Evolutionary conservation across 352 stramenopile species (phyloP), one percentile per base, ranked within the genome.

Genomic region (Globisporangium uncinulatum): DNA sequence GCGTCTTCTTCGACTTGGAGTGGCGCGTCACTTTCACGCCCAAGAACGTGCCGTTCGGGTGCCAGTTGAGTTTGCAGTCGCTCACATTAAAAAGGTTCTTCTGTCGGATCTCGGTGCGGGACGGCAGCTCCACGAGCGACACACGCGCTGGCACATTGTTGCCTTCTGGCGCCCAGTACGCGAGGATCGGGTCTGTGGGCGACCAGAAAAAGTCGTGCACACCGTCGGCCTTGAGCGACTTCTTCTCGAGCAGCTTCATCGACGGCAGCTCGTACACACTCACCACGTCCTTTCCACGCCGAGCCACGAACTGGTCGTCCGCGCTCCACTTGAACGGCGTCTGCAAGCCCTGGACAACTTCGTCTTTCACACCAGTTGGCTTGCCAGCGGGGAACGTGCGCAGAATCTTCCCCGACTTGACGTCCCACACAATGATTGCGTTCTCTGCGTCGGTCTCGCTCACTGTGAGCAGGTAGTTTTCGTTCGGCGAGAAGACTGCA

Each of bases 11-110:
- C 4, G 79, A 91, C 78, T 93, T 95, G 65, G 81, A 92, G 74
- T 93, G 83, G 41, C 85, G 81, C 50, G 83, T 94, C 20, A 94
- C 87, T 67, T 94, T 92, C 31, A 94, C 91, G 56, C 87, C 95
- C 45, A 98, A 56, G 74, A 94, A 98, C 45, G 97, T 92, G 57
- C 97, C 97, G 60, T 98, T 91, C 63, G 96, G 83, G 65, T 99
- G 96, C 95, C 95, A 98, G 49, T 96, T 87, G 71, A 99, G 87
- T 68, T 95, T 87, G 65, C 83, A 93, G 61, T 98, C 94, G 63
- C 82, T 92, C 43, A 99, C 95, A 65, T 98, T 98, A 73, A 99
- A 98, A 39, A 99, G 64, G 78, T 99, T 99, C 87, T 99, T 99
- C 73, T 98, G 94, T 42, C 96, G 90, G 44, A 99, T 78, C 61